Base-by-base conservation (phyloP, 805 yeast genomes). In the Metschnikowia rubicola region DNA sequence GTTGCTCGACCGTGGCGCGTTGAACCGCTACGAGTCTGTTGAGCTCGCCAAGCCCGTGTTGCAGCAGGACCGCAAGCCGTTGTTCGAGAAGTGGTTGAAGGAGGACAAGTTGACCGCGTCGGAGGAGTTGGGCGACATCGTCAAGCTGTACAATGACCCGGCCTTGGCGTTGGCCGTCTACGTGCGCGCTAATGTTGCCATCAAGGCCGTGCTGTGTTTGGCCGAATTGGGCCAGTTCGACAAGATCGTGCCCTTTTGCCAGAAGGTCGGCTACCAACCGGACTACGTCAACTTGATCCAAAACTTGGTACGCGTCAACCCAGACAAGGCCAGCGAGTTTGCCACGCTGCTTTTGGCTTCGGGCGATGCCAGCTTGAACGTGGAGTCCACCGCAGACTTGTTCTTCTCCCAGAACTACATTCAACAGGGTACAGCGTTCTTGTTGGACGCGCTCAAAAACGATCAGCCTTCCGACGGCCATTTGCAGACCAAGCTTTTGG, bases 261-360 rank as follows among this genome's bases (percentile, higher is more conserved):
- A 87, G 68, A 88, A 89, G 71, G 94, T 86, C 49, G 82, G 83
- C 53, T 94, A 86, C 71, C 78, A 80, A 58, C 97, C 99, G 50
- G 96, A 94, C 70, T 94, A 82, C 68, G 81, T 94, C 41, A 85
- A 88, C 50, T 77, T 94, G 70, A 81, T 94, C 59, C 97, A 96
- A 65, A 88, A 88, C 69, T 80, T 94, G 59, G 83, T 92, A 40
- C 84, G 98, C 67, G 82, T 87, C 26, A 90, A 87, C 66, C 97
- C 99, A n/a, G 99, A 94, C 62, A 88, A 89, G 68, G 99, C 97
- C 28, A 88, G 96, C 35, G 99, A 94, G 69, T 94, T 94, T 72
- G 98, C 99, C 12, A 83, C 89, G 35, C 86, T 90, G 54, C 78
- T 94, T 52, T 78, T 88, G 54, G 77, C 82, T 55, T 54, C 70